A percentile compares a stretch with the other conserved stretches of the same genome.
These are phyloP conservation scores for Solanum ossicruentum DNA, from an alignment of 257 asterid species.

Conservation along the genomic window DNA sequence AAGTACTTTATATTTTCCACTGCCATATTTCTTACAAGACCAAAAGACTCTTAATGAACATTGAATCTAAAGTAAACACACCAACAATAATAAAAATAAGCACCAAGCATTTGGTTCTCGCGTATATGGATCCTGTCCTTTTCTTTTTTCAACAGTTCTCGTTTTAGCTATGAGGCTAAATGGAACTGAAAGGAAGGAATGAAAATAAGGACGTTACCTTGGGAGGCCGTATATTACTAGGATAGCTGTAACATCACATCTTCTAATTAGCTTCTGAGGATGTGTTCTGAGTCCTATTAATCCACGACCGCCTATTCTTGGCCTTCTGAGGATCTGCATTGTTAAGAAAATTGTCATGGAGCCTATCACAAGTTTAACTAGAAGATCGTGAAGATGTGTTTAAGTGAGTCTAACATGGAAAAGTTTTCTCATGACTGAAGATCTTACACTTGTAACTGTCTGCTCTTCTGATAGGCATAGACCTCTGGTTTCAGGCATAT, in stretches of 20 bases:
- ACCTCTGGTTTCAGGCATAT: conserved; percentile 98
- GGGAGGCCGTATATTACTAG: conserved; percentile 93
- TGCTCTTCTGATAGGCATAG: conserved; percentile 97
- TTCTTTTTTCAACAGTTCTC: background rate
- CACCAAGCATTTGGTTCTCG: background rate
- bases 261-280: conserved; percentile 70
- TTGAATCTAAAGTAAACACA: background rate
- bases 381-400: background rate
- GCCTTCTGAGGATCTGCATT: conserved; percentile 62
- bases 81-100: background rate
- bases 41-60: background rate
- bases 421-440: background rate
- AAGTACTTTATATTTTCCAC: background rate
- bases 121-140: background rate
- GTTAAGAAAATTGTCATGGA: background rate
- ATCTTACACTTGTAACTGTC: conserved; percentile 79
- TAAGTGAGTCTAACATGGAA: background rate
- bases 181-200: background rate
- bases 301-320: conserved; percentile 69
- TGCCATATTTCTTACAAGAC: background rate
- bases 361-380: background rate
- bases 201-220: conserved; percentile 36
- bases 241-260: conserved; percentile 93
- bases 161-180: background rate
- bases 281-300: conserved; percentile 76